These are phyloP conservation scores for Atalantia buxifolia DNA, from an alignment of 345 rosid genomes.

Conservation along the genomic window DNA sequence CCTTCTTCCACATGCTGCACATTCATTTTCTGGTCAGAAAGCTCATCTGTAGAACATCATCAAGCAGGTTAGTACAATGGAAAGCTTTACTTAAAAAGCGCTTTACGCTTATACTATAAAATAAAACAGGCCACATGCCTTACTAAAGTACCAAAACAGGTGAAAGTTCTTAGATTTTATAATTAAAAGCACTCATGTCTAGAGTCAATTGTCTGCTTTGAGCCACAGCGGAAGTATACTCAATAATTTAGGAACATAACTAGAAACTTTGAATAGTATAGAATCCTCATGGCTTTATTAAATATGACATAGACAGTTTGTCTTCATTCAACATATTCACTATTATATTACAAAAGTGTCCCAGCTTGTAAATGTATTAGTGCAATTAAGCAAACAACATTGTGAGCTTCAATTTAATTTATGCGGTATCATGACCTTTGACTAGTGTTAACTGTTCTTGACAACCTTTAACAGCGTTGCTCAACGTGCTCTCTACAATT, in stretches of 20 bases:
- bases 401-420: no score
- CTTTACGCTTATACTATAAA: not conserved
- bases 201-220: not conserved
- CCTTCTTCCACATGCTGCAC: constrained; percentile 70
- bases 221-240: not conserved
- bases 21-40: constrained; percentile 60
- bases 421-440: no score
- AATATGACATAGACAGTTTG: not conserved
- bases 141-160: not conserved
- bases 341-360: no score
- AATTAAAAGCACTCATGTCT: not conserved
- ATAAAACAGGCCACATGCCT: not conserved
- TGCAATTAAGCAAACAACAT: no score
- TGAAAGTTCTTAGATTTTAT: no score
- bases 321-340: not conserved
- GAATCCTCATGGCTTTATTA: no score
- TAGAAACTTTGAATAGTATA: no score
- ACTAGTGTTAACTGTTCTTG: no score
- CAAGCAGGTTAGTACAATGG: not conserved
- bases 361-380: no score
- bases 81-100: constrained; percentile 1
- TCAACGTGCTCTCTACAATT: no score
- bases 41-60: constrained; percentile 60
- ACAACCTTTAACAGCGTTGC: no score
- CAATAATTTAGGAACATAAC: not conserved